Percentiles rank a stretch among this genome's conserved stretches.
Evolutionary conservation across 164 flowering plant genomes (phyloP).

Genomic region (Nymphaea thermarum): DNA sequence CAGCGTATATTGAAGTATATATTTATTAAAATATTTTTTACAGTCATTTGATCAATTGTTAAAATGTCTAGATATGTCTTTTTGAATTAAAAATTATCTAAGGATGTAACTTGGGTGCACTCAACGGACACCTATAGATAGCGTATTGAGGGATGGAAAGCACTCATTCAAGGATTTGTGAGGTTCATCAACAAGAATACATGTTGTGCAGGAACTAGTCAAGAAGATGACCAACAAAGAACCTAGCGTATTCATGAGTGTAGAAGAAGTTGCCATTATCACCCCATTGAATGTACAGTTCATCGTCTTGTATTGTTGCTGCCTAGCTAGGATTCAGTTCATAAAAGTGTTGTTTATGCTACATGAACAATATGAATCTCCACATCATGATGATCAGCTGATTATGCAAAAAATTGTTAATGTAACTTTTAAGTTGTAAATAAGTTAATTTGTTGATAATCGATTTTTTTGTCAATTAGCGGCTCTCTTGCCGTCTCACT

Average conservation of each 20-base stretch:
- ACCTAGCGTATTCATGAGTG: conserved; percentile 23
- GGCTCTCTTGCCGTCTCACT: too few relatives aligned
- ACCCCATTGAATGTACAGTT: neutral
- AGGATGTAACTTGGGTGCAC: neutral
- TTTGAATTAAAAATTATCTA: neutral
- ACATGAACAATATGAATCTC: too few relatives aligned
- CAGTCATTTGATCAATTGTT: neutral
- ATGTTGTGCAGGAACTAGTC: conserved; percentile 28
- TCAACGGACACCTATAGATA: conserved; percentile 45
- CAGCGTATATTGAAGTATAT: neutral
- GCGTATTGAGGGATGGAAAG: conserved; percentile 70
- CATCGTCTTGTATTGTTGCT: too few relatives aligned
- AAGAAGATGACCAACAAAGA: conserved; percentile 22
- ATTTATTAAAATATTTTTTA: neutral
- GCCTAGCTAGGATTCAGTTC: too few relatives aligned
- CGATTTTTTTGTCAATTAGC: too few relatives aligned
- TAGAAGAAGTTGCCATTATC: conserved; percentile 20
- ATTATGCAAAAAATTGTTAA: too few relatives aligned
- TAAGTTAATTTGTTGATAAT: too few relatives aligned
- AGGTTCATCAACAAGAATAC: conserved; percentile 29
- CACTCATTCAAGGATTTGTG: conserved; percentile 52
- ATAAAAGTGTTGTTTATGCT: too few relatives aligned
- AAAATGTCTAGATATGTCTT: neutral
- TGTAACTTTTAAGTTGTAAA: too few relatives aligned
- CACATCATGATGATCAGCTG: too few relatives aligned